Percentiles rank a stretch among this genome's conserved stretches.
phyloP scores from a whole-genome alignment of 73 alveolate species.

The Tetrahymena thermophila region DNA sequence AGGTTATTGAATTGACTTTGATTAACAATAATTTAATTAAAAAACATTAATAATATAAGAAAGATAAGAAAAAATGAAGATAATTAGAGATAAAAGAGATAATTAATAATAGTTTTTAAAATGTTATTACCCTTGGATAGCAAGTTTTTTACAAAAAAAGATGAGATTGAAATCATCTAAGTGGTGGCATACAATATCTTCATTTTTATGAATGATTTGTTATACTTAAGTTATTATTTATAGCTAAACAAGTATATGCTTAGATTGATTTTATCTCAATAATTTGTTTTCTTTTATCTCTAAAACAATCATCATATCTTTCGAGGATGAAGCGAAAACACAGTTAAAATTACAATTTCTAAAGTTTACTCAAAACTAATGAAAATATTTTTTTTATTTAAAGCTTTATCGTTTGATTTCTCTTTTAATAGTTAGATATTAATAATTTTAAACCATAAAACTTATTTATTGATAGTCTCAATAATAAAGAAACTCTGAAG shows the following conservation, averaged over 20 bases:
- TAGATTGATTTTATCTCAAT: background rate
- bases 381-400: too few species aligned
- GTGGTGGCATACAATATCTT: background rate
- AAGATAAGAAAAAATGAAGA: background rate
- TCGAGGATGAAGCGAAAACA: background rate
- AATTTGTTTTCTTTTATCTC: background rate
- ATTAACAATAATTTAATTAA: too few species aligned
- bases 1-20: background rate
- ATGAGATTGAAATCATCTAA: background rate
- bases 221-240: background rate
- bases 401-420: background rate
- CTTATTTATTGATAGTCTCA: background rate
- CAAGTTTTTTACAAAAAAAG: background rate
- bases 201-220: background rate
- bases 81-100: background rate
- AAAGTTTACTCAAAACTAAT: background rate
- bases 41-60: background rate
- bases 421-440: background rate
- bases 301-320: background rate
- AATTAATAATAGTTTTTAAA: background rate
- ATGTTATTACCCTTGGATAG: background rate
- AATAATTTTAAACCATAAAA: background rate
- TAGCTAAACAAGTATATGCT: background rate
- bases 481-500: background rate
- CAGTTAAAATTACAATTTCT: background rate